These are phyloP conservation scores for Mychonastes homosphaera DNA, from an alignment of 139 green algal genomes.

Conservation along the genomic window DNA sequence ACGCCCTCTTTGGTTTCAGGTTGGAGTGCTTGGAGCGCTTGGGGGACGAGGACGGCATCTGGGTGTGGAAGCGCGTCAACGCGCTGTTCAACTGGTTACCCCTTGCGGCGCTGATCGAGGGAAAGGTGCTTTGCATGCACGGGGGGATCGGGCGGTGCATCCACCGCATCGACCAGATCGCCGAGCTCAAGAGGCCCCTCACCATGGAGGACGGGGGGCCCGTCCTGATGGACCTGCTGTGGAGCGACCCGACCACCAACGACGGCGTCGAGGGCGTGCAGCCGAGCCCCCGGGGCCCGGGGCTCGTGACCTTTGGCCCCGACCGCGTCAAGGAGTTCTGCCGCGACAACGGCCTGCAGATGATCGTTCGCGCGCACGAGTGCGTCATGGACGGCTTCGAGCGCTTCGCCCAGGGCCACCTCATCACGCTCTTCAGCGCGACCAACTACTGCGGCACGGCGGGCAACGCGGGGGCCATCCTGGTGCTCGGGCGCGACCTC, in stretches of 20 bases:
- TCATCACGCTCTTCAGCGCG: slow-evolving; percentile 95
- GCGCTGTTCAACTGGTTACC: slow-evolving; percentile 97
- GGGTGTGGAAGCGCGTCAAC: slow-evolving; percentile 93
- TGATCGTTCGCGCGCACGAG: slow-evolving; percentile 98
- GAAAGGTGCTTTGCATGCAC: slow-evolving; percentile 97
- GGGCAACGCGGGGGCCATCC: slow-evolving; percentile 93
- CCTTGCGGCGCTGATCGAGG: slow-evolving; percentile 88
- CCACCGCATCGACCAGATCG: slow-evolving; percentile 77
- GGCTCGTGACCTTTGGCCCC: slow-evolving; percentile 94
- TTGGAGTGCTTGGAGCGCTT: slow-evolving; percentile 92
- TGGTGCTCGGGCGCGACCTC: slow-evolving; percentile 90
- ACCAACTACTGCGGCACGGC: slow-evolving; percentile 99
- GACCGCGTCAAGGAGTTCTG: slow-evolving; percentile 97
- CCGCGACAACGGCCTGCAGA: slow-evolving; percentile 90
- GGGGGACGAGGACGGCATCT: slow-evolving; percentile 71
- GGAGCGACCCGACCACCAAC: slow-evolving; percentile 95
- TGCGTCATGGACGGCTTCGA: slow-evolving; percentile 99
- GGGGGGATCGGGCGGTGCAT: slow-evolving; percentile 93
- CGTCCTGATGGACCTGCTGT: slow-evolving; percentile 97
- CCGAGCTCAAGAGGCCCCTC: slow-evolving; percentile 75
- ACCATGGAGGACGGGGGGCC: slow-evolving; percentile 89
- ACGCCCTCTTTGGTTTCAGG: slow-evolving; percentile 95
- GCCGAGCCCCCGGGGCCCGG: slow-evolving; percentile 78
- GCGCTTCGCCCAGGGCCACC: slow-evolving; percentile 90
- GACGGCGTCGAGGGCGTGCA: slow-evolving; percentile 84